Percentiles rank a stretch among this genome's conserved stretches.
These are phyloP conservation scores for Chaetothyriales sp. DNA, from an alignment of 2,329 filamentous ascomycete genomes.

Conservation along the genomic window DNA sequence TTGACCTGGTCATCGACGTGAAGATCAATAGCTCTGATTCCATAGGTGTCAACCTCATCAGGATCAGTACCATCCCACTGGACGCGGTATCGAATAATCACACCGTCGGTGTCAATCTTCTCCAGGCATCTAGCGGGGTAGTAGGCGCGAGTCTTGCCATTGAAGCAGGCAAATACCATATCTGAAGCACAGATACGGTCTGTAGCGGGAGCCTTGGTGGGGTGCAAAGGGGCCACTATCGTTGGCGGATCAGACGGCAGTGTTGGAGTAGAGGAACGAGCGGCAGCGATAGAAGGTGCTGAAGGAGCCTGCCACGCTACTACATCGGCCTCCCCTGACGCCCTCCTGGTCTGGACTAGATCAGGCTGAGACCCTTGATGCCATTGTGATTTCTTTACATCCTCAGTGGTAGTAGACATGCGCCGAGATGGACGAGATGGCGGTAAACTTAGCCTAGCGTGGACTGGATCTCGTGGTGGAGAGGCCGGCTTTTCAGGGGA, in stretches of 20 bases:
- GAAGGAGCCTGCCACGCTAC: neutral
- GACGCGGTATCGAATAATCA: slow-evolving; percentile 29
- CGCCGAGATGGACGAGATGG: neutral
- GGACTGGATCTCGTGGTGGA: neutral
- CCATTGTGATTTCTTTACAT: neutral
- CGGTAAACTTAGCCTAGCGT: neutral
- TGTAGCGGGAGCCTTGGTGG: neutral
- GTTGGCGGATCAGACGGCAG: neutral
- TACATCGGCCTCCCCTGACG: neutral
- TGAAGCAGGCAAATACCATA: slow-evolving; percentile 47
- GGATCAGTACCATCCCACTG: slow-evolving; percentile 32
- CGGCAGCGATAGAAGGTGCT: neutral
- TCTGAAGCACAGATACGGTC: slow-evolving; percentile 29
- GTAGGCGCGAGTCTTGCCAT: slow-evolving; percentile 40
- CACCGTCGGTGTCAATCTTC: slow-evolving; percentile 25
- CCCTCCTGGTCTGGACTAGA: neutral
- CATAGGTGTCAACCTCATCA: slow-evolving; percentile 27
- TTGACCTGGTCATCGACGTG: slow-evolving; percentile 34
- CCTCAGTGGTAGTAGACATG: neutral
- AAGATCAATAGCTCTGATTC: slow-evolving; percentile 33
- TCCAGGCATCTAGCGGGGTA: slow-evolving; percentile 48
- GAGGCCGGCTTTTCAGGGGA: neutral
- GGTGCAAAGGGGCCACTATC: neutral
- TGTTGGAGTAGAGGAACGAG: neutral
- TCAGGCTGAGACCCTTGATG: too few relatives aligned